Conservation (phyloP, 164 flowering plant species). For the Liriodendron chinense region DNA sequence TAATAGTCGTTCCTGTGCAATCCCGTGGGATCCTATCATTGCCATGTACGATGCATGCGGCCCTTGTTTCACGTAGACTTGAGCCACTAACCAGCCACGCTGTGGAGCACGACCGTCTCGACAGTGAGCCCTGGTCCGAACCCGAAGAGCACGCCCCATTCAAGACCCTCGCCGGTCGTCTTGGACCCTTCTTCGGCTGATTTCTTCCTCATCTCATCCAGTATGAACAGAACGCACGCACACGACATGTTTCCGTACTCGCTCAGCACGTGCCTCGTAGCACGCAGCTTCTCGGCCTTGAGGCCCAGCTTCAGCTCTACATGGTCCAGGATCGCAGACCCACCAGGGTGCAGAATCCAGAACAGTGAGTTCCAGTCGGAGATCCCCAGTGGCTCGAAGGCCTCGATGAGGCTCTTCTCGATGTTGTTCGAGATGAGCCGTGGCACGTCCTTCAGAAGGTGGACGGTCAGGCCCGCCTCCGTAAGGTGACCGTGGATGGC, state of each 20-base stretch:
- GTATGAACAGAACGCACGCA: slow-evolving; percentile 10
- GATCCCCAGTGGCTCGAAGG: slow-evolving; percentile 13
- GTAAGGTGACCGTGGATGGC: slow-evolving; percentile 6
- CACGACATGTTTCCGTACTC: slow-evolving; percentile 22
- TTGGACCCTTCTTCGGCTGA: slow-evolving; percentile 6
- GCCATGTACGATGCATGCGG: too few species aligned
- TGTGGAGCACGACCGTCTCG: slow-evolving; percentile 20
- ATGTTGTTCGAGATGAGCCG: slow-evolving; percentile 17
- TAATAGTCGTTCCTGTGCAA: too few species aligned
- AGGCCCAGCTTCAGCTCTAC: slow-evolving; percentile 10
- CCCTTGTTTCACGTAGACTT: too few species aligned
- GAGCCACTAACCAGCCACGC: too few species aligned
- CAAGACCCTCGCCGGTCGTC: slow-evolving; percentile 20
- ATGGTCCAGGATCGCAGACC: slow-evolving; percentile 13
- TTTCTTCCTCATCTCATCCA: slow-evolving; percentile 18
- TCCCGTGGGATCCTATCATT: too few species aligned
- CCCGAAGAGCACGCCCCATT: slow-evolving; percentile 18
- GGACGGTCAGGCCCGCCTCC: slow-evolving; percentile 17
- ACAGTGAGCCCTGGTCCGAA: slow-evolving; percentile 22
- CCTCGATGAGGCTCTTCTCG: slow-evolving; percentile 9
- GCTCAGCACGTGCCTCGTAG: slow-evolving; percentile 10
- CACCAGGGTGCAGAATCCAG: slow-evolving; percentile 17
- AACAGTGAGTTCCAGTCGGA: slow-evolving; percentile 16
- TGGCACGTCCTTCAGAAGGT: slow-evolving; percentile 8
- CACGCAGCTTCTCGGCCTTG: slow-evolving; percentile 13